Evolutionary conservation across 805 yeast species (phyloP).

Genomic region (Candida boleticola): DNA sequence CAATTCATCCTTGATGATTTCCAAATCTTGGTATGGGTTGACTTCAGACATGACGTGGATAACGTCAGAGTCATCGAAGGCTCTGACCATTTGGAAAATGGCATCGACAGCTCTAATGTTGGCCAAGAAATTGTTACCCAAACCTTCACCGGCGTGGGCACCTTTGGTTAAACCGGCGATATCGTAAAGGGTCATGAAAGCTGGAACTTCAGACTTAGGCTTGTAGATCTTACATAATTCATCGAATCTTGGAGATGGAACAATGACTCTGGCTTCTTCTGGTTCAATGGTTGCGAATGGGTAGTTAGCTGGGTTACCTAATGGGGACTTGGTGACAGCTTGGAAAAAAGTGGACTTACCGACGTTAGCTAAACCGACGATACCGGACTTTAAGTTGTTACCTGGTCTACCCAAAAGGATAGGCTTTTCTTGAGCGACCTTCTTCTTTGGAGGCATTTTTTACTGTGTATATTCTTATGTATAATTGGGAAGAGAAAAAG

Average conservation of each 20-base stretch:
- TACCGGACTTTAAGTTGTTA: slow-evolving; percentile 56
- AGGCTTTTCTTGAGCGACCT: slow-evolving; percentile 62
- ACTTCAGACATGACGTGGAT: slow-evolving; percentile 93
- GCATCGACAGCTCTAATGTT: slow-evolving; percentile 98
- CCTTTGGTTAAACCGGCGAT: slow-evolving; percentile 98
- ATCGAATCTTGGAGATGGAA: slow-evolving; percentile 88
- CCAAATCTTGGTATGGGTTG: slow-evolving; percentile 91
- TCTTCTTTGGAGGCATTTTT: slow-evolving; percentile 75
- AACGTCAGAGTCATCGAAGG: slow-evolving; percentile 97
- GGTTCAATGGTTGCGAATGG: slow-evolving; percentile 99
- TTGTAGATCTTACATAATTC: slow-evolving; percentile 68
- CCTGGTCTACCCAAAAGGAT: slow-evolving; percentile 79
- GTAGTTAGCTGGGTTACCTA: slow-evolving; percentile 96
- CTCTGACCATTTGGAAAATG: slow-evolving; percentile 94
- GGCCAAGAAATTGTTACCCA: slow-evolving; percentile 95
- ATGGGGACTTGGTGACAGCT: slow-evolving; percentile 87
- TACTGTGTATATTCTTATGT: background rate
- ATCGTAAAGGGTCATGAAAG: slow-evolving; percentile 88
- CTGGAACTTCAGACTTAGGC: slow-evolving; percentile 87
- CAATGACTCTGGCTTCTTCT: slow-evolving; percentile 94
- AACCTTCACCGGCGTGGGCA: slow-evolving; percentile 95
- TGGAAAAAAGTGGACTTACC: slow-evolving; percentile 98
- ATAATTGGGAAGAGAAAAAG: background rate
- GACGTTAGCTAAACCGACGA: slow-evolving; percentile 93
- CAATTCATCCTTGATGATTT: slow-evolving; percentile 86